Conservation (phyloP, 352 stramenopile species). For the Phytophthora lateralis region DNA sequence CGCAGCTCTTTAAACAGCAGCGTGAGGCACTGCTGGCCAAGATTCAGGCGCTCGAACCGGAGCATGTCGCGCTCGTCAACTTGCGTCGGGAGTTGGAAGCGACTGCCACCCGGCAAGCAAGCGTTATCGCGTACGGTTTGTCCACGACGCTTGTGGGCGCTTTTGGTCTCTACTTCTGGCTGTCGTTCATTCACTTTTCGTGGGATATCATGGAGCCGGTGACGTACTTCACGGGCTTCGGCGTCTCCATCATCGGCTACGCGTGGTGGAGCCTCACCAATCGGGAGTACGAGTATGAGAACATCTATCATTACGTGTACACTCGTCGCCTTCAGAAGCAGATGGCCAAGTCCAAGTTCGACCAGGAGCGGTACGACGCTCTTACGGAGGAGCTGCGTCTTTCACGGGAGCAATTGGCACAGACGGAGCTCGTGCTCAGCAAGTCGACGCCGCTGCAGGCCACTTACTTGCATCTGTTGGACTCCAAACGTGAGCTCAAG, state of each 20-base stretch:
- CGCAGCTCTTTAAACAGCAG: constrained; percentile 70
- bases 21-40: constrained; percentile 66
- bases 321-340: constrained; percentile 65
- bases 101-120: constrained; percentile 65
- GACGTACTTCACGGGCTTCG: constrained; percentile 90
- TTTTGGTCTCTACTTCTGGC: constrained; percentile 88
- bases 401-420: constrained; percentile 46
- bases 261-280: constrained; percentile 87
- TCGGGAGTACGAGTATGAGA: constrained; percentile 89
- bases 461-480: constrained; percentile 70
- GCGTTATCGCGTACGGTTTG: constrained; percentile 55
- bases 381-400: constrained; percentile 46
- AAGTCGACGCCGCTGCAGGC: constrained; percentile 71
- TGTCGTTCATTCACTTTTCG: constrained; percentile 89
- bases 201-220: constrained; percentile 93
- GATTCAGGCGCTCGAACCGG: constrained; percentile 70
- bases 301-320: constrained; percentile 89
- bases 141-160: constrained; percentile 70
- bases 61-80: constrained; percentile 71
- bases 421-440: constrained; percentile 63
- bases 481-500: constrained; percentile 33
- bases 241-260: constrained; percentile 77
- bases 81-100: constrained; percentile 66
- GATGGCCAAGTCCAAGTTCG: constrained; percentile 60
- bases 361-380: constrained; percentile 49